Evolutionary conservation across 306 rosid genomes (phyloP).

Genomic region (Sicyos edulis): DNA sequence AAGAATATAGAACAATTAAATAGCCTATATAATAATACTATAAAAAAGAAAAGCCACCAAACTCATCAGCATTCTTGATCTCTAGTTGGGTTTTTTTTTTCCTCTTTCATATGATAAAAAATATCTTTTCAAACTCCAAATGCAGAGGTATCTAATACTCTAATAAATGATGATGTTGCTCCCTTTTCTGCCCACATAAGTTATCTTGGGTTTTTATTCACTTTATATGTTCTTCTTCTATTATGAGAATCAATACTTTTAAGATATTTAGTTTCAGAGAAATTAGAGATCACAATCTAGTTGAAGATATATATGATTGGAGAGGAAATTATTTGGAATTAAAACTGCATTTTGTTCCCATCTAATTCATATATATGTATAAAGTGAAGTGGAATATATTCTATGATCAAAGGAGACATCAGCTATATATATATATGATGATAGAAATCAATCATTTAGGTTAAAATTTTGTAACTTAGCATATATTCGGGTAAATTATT

Average conservation of each 20-base stretch:
- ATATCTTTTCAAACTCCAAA: background rate
- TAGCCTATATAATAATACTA: background rate
- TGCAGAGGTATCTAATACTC: background rate
- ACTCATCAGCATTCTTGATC: background rate
- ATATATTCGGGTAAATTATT: slow-evolving; percentile 7
- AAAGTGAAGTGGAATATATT: slow-evolving; percentile 8
- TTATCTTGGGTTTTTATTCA: background rate
- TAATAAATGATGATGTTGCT: background rate
- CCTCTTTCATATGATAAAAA: background rate
- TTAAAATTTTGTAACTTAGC: background rate
- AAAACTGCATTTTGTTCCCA: background rate
- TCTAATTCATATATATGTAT: background rate
- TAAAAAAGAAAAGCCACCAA: background rate
- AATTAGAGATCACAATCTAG: background rate
- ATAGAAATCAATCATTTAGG: background rate
- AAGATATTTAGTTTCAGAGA: background rate
- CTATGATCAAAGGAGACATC: background rate
- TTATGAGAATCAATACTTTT: slow-evolving; percentile 5
- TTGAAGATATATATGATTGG: background rate
- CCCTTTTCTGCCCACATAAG: background rate
- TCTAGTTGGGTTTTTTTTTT: background rate
- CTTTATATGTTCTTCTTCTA: background rate
- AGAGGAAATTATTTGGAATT: background rate
- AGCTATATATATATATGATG: background rate
- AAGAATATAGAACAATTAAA: background rate